A percentile compares a stretch with the other conserved stretches of the same genome.
phyloP scores from a whole-genome alignment of 805 yeast species.

The Spathaspora gorwiae region DNA sequence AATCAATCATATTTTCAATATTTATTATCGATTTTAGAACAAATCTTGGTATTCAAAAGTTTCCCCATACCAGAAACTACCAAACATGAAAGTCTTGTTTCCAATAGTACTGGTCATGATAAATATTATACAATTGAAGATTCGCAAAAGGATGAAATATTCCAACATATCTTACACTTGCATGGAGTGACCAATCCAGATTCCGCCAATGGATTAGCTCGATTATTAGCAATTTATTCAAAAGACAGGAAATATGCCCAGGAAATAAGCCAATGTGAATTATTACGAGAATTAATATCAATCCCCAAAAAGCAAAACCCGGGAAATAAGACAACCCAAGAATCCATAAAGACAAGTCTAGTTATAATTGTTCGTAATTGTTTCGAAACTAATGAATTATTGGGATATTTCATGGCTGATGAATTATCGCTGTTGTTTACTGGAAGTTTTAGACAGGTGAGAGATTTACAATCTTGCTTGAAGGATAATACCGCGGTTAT shows the following conservation, averaged over 20 bases:
- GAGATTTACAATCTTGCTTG: slow-evolving; percentile 44
- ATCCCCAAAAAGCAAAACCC: slow-evolving; percentile 1
- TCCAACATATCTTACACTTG: slow-evolving; percentile 40
- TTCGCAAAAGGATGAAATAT: slow-evolving; percentile 26
- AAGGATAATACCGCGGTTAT: slow-evolving; percentile 48
- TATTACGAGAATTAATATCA: slow-evolving; percentile 29
- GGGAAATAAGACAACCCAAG: background rate
- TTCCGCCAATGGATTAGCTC: slow-evolving; percentile 50
- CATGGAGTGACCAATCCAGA: slow-evolving; percentile 38
- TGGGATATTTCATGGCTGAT: slow-evolving; percentile 45
- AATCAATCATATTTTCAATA: slow-evolving; percentile 56
- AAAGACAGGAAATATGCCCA: slow-evolving; percentile 37
- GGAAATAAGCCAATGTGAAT: slow-evolving; percentile 42
- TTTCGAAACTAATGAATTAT: slow-evolving; percentile 54
- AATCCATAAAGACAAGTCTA: slow-evolving; percentile 10
- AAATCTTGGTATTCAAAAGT: slow-evolving; percentile 46
- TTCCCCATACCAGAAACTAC: slow-evolving; percentile 44
- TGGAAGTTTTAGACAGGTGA: slow-evolving; percentile 20
- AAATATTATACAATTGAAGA: slow-evolving; percentile 15
- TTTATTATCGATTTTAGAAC: slow-evolving; percentile 52
- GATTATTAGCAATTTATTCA: slow-evolving; percentile 52
- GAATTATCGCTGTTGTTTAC: slow-evolving; percentile 47
- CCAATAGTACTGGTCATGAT: slow-evolving; percentile 5
- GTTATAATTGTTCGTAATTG: slow-evolving; percentile 61
- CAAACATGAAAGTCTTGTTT: slow-evolving; percentile 7